Base-by-base conservation (phyloP, 805 yeast species). In the Torulaspora delbrueckii region DNA sequence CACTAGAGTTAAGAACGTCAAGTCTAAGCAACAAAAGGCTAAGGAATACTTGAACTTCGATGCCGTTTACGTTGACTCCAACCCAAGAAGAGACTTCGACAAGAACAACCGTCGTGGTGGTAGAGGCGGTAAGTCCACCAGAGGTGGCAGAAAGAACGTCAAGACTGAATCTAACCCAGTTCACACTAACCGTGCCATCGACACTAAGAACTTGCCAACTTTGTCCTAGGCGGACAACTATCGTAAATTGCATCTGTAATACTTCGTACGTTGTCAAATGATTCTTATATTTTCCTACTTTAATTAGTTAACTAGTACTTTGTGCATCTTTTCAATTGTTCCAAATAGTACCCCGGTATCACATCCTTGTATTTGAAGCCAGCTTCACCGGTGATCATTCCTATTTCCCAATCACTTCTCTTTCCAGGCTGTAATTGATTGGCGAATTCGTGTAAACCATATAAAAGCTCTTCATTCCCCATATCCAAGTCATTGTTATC, bases 1-100 rank as follows among this genome's bases (percentile, higher is more conserved):
- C 47, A 69, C 88, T 61, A 73, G 74, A 66, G 67, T 73, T 66
- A 88, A 88, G 82, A 77, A 77, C 69, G 60, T 72, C 62, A 84
- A 79, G 73, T 63, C 75, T 65, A 89, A 88, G 79, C 76, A 82
- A 54, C 77, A 74, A 69, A 90, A 90, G 81, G 84, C 84, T 70
- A 88, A 88, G 84, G 77, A 73, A 63, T 71, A 75, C 66, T 75
- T 89, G 65, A 91, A 86, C 56, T 74, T 86, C 59, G 81, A 81
- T 59, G 85, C 90, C 51, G 71, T 77, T 52, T 84, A 84, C 66
- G 74, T 84, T 58, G 89, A 82, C 60, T 74, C 76, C 73, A 74
- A 52, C 52, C 59, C 66, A 37, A 65, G 59, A 56, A 57, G 57
- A 59, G 50, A 57, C 54, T 43, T 53, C 61, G 57, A 59, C 54